A percentile compares a stretch with the other conserved stretches of the same genome.
phyloP scores from a whole-genome alignment of 345 rosid genomes.

The Zanthoxylum bungeanum region DNA sequence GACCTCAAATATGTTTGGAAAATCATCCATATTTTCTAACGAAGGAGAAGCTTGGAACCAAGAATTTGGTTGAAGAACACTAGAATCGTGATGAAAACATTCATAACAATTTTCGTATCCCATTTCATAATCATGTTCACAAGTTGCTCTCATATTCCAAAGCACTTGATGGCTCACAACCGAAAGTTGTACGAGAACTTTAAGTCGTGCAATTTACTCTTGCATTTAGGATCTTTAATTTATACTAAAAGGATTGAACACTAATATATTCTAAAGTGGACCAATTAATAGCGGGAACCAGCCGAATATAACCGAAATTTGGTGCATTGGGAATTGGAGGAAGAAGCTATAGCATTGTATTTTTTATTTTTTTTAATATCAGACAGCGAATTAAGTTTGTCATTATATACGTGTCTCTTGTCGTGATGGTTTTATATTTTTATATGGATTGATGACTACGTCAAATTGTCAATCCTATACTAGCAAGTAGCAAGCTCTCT shows the following conservation, averaged over 20 bases:
- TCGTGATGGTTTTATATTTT: too few species aligned
- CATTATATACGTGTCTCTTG: too few species aligned
- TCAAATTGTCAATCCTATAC: too few species aligned
- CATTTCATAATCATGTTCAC: not conserved
- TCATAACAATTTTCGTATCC: not conserved
- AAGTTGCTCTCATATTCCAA: not conserved
- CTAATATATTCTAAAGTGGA: too few species aligned
- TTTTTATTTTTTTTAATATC: too few species aligned
- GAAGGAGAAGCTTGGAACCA: not conserved
- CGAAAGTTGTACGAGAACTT: not conserved
- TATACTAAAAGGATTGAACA: too few species aligned
- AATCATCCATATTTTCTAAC: not conserved
- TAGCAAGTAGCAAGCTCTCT: too few species aligned
- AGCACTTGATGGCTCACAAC: not conserved
- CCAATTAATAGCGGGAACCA: conserved; percentile 1
- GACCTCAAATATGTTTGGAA: not conserved
- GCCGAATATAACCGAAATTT: not conserved
- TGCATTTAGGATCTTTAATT: too few species aligned
- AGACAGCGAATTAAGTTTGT: too few species aligned
- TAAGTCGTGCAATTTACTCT: not conserved
- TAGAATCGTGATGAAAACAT: not conserved
- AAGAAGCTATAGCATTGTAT: too few species aligned
- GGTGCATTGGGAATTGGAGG: not conserved
- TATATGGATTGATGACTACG: too few species aligned
- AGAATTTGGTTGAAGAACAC: not conserved